phyloP scores from a whole-genome alignment of 345 rosid genomes.

The Psidium guajava region DNA sequence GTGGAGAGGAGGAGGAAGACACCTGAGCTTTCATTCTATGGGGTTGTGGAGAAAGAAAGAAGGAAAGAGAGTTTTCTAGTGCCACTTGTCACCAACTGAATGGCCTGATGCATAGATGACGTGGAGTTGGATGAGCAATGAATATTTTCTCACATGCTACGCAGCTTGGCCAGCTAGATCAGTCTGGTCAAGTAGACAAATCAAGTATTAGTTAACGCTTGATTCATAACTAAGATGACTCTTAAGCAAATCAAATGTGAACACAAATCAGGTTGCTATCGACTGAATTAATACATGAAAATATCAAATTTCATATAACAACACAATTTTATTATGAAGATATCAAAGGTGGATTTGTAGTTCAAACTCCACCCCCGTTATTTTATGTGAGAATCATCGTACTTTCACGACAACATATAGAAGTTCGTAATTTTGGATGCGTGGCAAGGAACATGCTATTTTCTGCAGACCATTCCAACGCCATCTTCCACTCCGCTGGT shows the following conservation, averaged over 20 bases:
- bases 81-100: too few relatives aligned
- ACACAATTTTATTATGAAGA: background rate
- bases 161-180: background rate
- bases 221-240: background rate
- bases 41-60: too few relatives aligned
- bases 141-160: too few relatives aligned
- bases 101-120: too few relatives aligned
- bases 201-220: background rate
- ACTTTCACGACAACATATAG: background rate
- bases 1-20: slow-evolving; percentile 13
- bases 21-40: too few relatives aligned
- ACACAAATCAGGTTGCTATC: background rate
- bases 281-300: background rate
- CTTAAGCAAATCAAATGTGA: background rate
- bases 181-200: background rate
- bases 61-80: too few relatives aligned
- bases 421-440: background rate
- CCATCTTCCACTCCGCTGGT: background rate
- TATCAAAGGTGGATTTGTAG: background rate
- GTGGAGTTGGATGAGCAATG: too few relatives aligned
- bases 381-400: background rate
- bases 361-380: background rate
- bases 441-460: background rate
- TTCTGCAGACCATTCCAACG: background rate
- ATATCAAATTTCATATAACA: background rate